Base-by-base conservation (phyloP, 352 stramenopile genomes). In the Albugo laibachii region DNA sequence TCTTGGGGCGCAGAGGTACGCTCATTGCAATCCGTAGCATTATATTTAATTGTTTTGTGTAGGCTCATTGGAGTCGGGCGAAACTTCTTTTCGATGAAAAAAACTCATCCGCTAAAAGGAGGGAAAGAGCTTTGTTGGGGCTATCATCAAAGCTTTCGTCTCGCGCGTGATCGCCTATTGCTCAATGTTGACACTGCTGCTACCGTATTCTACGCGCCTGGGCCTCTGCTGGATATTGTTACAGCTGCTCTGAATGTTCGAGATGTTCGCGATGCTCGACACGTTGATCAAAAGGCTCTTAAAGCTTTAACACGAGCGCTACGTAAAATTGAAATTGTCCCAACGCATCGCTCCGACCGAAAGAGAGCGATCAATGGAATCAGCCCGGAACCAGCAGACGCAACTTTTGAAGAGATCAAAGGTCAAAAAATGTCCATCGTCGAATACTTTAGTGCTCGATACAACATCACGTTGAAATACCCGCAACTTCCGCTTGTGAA, bases 51-150 rank as follows among this genome's bases (percentile, higher is more conserved):
- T 43, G 19, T 36, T 2, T 55, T 45, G 38, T 37, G 43, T 37
- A 65, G 61, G 10, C 57, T 80, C 49, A 80, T 80, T 31, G 47
- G 62, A 13, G 68, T 81, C 1, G 75, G 69, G 0, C 64, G 71
- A 21, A 87, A 87, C 39, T 68, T 87, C 14, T 87, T 83, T 31
- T 69, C 59, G 0, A 69, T 79, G 61, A 71, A 71, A 54, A 74
- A 77, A 31, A 74, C 65, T 0, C 49, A 69, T 20, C 47, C 63
- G 2, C 54, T 87, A 0, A 64, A 69, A 16, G 71, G 68, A 37
- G 75, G 75, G 41, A 77, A 78, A 37, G 67, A 83, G 35, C 42
- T 84, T 12, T 80, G 65, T 46, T 84, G 63, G 63, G 75, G 75
- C 2, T 87, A 84, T 41, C 68, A 83, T 35, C 75, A 87, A 56